Conservation (phyloP, 2,329 filamentous ascomycete genomes). For the Alternaria incomplexa region DNA sequence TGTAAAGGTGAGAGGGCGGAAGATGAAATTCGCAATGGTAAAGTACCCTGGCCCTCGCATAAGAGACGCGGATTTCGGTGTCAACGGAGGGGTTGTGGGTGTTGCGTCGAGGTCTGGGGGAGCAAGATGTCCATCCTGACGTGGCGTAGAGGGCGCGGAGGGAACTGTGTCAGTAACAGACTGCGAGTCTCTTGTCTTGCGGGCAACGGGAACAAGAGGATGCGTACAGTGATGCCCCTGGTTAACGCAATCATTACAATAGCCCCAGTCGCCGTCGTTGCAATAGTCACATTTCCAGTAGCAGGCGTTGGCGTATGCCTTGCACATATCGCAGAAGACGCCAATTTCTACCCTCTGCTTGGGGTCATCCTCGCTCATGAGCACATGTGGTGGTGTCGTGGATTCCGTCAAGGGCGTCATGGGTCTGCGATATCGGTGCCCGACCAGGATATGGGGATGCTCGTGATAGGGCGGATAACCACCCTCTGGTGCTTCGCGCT, state of each 20-base stretch:
- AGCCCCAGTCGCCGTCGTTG: conserved; percentile 94
- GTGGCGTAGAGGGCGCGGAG: conserved; percentile 23
- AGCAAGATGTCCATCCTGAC: conserved; percentile 27
- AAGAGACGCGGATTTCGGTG: conserved; percentile 52
- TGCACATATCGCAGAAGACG: conserved; percentile 82
- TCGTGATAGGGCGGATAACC: conserved; percentile 52
- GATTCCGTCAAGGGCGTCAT: conserved; percentile 31
- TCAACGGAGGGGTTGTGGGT: conserved; percentile 46
- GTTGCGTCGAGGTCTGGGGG: conserved; percentile 33
- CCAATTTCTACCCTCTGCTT: conserved; percentile 73
- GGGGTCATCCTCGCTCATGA: conserved; percentile 70
- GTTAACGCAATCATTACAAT: conserved; percentile 86
- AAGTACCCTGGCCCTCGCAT: conserved; percentile 44
- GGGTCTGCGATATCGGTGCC: conserved; percentile 52
- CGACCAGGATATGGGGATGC: conserved; percentile 60
- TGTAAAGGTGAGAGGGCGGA: conserved; percentile 72
- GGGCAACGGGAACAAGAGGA: conserved; percentile 75
- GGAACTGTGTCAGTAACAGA: conserved; percentile 8
- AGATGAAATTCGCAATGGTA: conserved; percentile 51
- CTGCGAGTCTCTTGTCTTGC: conserved; percentile 51
- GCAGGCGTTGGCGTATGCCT: conserved; percentile 76
- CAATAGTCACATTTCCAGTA: conserved; percentile 90
- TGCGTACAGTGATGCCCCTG: conserved; percentile 83
- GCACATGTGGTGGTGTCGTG: conserved; percentile 21
- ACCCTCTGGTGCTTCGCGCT: conserved; percentile 49